Evolutionary conservation across 805 yeast genomes (phyloP).

Genomic region (Soucietia sequanensis): DNA sequence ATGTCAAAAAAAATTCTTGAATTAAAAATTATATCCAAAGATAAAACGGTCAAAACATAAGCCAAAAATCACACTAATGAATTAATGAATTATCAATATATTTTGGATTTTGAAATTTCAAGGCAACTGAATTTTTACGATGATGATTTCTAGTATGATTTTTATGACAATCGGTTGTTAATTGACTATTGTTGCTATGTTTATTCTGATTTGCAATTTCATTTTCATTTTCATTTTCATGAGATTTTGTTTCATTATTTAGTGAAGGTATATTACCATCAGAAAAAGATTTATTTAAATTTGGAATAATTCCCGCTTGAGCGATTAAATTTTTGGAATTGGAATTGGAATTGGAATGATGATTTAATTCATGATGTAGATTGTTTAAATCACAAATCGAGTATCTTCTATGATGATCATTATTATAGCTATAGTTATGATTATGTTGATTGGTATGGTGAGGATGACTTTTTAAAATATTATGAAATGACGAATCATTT

Average conservation of each 20-base stretch:
- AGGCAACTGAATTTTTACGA: slow-evolving; percentile 46
- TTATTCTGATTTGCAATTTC: too few relatives aligned
- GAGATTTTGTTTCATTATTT: neutral
- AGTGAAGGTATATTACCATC: neutral
- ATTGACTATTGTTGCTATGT: too few relatives aligned
- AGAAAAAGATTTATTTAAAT: neutral
- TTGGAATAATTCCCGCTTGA: neutral
- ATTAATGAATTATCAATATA: neutral
- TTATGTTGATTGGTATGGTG: too few relatives aligned
- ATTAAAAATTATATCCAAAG: too few relatives aligned
- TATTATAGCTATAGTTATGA: too few relatives aligned
- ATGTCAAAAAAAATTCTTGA: too few relatives aligned
- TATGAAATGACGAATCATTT: too few relatives aligned
- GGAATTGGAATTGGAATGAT: slow-evolving; percentile 1
- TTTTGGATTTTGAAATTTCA: slow-evolving; percentile 42
- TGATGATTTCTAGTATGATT: slow-evolving; percentile 29
- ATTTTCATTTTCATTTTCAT: too few relatives aligned
- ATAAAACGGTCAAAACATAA: too few relatives aligned
- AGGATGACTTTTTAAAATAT: too few relatives aligned
- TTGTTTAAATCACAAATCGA: slow-evolving; percentile 16
- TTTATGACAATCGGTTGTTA: neutral
- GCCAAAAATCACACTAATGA: neutral
- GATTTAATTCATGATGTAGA: slow-evolving; percentile 7
- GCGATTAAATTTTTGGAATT: neutral
- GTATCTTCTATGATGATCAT: slow-evolving; percentile 5